These are phyloP conservation scores for Chaetoscypha palmicola DNA, from an alignment of 2,329 filamentous ascomycete species.

Conservation along the genomic window DNA sequence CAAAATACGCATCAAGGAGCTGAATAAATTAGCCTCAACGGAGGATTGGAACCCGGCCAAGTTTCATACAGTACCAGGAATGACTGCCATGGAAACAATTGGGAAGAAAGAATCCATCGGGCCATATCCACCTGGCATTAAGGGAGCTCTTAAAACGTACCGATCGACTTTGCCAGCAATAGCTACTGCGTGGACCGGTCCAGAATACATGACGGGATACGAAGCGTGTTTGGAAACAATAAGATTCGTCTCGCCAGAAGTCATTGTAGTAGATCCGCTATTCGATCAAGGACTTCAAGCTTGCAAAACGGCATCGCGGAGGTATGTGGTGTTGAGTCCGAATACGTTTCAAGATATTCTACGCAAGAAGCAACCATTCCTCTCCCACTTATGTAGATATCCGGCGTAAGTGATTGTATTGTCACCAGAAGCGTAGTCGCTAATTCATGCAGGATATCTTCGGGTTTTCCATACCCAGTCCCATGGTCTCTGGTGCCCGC, in stretches of 20 bases:
- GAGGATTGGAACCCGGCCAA: slow-evolving; percentile 12
- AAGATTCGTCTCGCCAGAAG: slow-evolving; percentile 32
- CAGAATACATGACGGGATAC: slow-evolving; percentile 37
- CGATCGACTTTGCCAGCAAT: slow-evolving; percentile 23
- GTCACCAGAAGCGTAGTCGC: slow-evolving; percentile 20
- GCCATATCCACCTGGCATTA: slow-evolving; percentile 29
- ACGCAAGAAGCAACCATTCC: slow-evolving; percentile 33
- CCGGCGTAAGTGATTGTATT: slow-evolving; percentile 31
- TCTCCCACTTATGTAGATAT: slow-evolving; percentile 32
- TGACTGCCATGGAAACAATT: slow-evolving; percentile 31
- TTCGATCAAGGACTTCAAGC: slow-evolving; percentile 39
- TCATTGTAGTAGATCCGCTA: slow-evolving; percentile 38
- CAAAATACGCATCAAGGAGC: slow-evolving; percentile 26
- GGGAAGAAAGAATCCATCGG: slow-evolving; percentile 15
- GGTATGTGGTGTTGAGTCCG: slow-evolving; percentile 37
- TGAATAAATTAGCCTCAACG: slow-evolving; percentile 16
- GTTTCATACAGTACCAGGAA: slow-evolving; percentile 33
- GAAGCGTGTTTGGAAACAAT: slow-evolving; percentile 35
- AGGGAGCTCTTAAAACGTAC: slow-evolving; percentile 31
- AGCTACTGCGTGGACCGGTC: slow-evolving; percentile 31
- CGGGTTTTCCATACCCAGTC: slow-evolving; percentile 40
- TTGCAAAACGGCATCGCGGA: slow-evolving; percentile 31
- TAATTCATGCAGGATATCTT: slow-evolving; percentile 33
- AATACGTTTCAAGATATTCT: slow-evolving; percentile 39
- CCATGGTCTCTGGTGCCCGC: slow-evolving; percentile 37